phyloP scores from a whole-genome alignment of 73 alveolate species.

The Paramecium pentaurelia region DNA sequence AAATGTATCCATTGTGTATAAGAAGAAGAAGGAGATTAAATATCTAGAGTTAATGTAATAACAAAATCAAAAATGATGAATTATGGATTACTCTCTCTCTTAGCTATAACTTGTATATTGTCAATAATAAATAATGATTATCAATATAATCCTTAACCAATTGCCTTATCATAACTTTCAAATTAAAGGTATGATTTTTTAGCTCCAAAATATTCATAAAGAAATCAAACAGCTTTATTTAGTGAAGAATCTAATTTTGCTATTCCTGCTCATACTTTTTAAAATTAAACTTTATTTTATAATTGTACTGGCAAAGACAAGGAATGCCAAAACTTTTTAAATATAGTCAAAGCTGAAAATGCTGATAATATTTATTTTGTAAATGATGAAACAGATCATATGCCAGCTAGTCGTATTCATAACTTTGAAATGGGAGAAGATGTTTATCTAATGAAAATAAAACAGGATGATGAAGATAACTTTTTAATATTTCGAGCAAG shows the following conservation, averaged over 20 bases:
- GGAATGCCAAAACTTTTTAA: neutral
- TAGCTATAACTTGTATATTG: neutral
- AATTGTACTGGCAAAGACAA: neutral
- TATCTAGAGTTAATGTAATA: neutral
- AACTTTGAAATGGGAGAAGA: neutral
- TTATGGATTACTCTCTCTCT: neutral
- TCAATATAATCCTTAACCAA: neutral
- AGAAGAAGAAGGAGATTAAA: neutral
- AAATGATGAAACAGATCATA: neutral
- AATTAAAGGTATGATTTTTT: neutral
- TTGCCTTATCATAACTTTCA: neutral
- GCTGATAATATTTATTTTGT: constrained; percentile 16
- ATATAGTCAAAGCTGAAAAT: neutral
- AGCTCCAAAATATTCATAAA: neutral
- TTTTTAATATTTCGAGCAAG: neutral
- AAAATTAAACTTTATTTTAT: neutral
- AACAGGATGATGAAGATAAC: neutral
- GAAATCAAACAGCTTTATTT: neutral
- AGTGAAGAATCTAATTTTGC: neutral
- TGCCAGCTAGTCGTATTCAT: neutral
- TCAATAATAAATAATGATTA: neutral
- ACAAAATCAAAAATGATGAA: neutral
- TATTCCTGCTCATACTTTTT: neutral
- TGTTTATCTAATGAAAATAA: neutral
- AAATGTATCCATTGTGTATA: neutral